Evolutionary conservation across 805 yeast genomes (phyloP), one percentile per base, ranked within the genome.

Genomic region (Metschnikowia colocasiae): DNA sequence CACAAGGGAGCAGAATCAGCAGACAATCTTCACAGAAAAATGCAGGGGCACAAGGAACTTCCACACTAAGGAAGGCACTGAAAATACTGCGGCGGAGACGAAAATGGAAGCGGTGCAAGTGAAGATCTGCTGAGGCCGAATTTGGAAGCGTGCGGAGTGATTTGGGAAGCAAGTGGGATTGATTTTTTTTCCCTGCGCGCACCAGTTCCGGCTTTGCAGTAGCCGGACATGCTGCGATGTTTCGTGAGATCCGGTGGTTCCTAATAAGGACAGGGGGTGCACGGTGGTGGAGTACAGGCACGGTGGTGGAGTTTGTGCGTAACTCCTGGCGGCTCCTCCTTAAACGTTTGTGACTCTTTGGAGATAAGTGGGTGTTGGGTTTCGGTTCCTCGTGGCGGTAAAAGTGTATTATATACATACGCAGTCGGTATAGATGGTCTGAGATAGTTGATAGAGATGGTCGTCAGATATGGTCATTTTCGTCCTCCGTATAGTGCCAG

Each of bases 181-280:
- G 18, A 39, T 22, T 29, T 29, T 39, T 39, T 29, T 38, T 25
- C 16, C 42, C 42, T 27, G 34, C 42, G 42, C 42, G 42, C 42
- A 20, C 15, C n/a, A 20, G 18, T 19, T 27, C 33, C 33, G 42
- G 34, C 42, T 25, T 16, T 39, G 34, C 34, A 25, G 34, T 34
- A 19, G 33, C 34, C 34, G 19, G 12, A 8, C 18, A 6, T 7
- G 37, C 37, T 34, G 42, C 31, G 33, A 38, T 13, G 33, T 23
- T 13, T 13, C n/a, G n/a, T 22, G 19, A 35, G 27, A 35, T 22
- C 19, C 27, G 6, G 23, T 4, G 23, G 4, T 22, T 22, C 23
- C 23, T 22, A 22, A 22, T 22, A 4, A 6, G 23, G 23, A 22
- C 23, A n/a, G n/a, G n/a, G n/a, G n/a, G n/a, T n/a, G n/a, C n/a